A percentile compares a stretch with the other conserved stretches of the same genome.
Conservation (phyloP, 2,329 filamentous ascomycete species). For the Alternaria sp. region DNA sequence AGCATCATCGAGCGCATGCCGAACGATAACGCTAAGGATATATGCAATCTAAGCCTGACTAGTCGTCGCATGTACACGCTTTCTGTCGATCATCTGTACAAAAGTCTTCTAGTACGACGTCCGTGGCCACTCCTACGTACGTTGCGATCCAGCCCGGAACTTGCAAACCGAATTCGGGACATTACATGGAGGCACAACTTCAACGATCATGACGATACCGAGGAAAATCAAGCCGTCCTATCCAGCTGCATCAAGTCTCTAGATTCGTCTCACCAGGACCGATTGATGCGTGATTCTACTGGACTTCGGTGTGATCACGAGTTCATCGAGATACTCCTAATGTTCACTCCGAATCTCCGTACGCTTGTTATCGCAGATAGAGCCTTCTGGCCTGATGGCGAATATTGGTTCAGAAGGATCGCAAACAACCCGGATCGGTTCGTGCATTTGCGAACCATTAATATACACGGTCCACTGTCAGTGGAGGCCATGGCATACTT, state of each 20-base stretch:
- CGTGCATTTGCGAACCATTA: neutral
- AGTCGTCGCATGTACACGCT: slow-evolving; percentile 13
- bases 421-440: neutral
- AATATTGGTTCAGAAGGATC: slow-evolving; percentile 6
- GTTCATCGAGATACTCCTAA: slow-evolving; percentile 5
- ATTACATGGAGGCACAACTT: slow-evolving; percentile 7
- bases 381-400: neutral
- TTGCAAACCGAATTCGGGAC: slow-evolving; percentile 2
- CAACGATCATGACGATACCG: neutral
- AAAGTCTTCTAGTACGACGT: slow-evolving; percentile 2
- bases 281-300: neutral
- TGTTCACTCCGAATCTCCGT: slow-evolving; percentile 3
- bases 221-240: neutral
- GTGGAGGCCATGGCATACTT: slow-evolving; percentile 13
- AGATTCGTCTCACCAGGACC: neutral
- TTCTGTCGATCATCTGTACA: slow-evolving; percentile 10
- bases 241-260: neutral
- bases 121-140: slow-evolving; percentile 12
- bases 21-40: slow-evolving; percentile 4
- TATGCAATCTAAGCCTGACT: slow-evolving; percentile 8
- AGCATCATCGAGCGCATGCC: slow-evolving; percentile 12
- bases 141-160: slow-evolving; percentile 1
- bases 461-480: slow-evolving; percentile 10
- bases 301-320: slow-evolving; percentile 2
- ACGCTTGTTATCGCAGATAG: slow-evolving; percentile 9